These are phyloP conservation scores for Skeletonema marinoi DNA, from an alignment of 108 stramenopile species.

Conservation along the genomic window DNA sequence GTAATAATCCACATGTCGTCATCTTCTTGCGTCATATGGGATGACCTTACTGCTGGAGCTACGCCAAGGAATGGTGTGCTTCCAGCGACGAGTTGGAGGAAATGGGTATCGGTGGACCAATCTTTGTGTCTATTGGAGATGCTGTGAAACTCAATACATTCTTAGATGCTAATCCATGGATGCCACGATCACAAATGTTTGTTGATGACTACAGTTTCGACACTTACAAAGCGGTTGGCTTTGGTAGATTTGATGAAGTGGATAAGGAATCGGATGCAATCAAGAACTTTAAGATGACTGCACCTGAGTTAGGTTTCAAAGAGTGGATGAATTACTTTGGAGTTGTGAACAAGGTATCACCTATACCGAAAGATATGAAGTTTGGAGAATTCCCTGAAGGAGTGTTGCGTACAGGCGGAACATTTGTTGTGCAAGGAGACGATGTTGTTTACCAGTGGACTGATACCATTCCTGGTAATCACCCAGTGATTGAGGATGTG, in stretches of 20 bases:
- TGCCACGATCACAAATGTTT: constrained; percentile 55
- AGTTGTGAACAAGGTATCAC: constrained; percentile 64
- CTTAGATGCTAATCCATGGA: constrained; percentile 71
- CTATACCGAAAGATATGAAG: constrained; percentile 64
- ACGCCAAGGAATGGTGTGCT: constrained; percentile 76
- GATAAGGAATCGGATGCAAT: constrained; percentile 49
- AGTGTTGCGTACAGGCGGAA: constrained; percentile 85
- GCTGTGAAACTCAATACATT: constrained; percentile 67
- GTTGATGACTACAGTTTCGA: constrained; percentile 77
- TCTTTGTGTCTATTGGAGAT: constrained; percentile 83
- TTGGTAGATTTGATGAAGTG: constrained; percentile 51
- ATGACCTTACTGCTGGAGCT: constrained; percentile 93
- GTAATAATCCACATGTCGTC: constrained; percentile 59
- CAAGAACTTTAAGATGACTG: constrained; percentile 56
- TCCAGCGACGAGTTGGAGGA: constrained; percentile 62
- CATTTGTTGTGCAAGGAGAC: constrained; percentile 78
- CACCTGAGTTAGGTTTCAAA: constrained; percentile 56
- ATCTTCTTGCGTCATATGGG: constrained; percentile 83
- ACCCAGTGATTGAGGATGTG: constrained; percentile 72
- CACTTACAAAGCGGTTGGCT: constrained; percentile 76
- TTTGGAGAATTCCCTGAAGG: constrained; percentile 83
- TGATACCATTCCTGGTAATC: constrained; percentile 82
- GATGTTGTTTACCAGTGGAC: constrained; percentile 78
- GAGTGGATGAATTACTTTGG: constrained; percentile 61
- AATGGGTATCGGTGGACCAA: constrained; percentile 55